Evolutionary conservation across 2,329 filamentous ascomycete species (phyloP).

Genomic region (Plectosphaerella cucumerina): DNA sequence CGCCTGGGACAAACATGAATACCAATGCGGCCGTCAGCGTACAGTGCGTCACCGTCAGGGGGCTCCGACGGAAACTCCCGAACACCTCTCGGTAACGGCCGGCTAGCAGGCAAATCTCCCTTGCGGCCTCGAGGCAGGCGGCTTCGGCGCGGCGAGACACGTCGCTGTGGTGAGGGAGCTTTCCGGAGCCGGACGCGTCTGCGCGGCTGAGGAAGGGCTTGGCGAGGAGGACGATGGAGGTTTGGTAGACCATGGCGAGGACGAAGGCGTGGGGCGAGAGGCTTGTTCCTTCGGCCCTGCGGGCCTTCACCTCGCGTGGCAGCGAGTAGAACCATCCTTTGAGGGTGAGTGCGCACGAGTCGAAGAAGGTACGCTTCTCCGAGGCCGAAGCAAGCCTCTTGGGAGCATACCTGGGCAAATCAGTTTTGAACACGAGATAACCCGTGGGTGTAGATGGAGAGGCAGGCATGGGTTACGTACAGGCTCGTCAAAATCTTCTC

Average conservation of each 20-base stretch:
- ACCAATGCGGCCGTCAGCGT: conserved; percentile 25
- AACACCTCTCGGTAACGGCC: conserved; percentile 26
- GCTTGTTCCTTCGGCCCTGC: conserved; percentile 8
- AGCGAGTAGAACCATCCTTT: conserved; percentile 30
- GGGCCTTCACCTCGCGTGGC: conserved; percentile 15
- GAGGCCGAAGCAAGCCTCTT: conserved; percentile 17
- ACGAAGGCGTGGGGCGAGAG: conserved; percentile 22
- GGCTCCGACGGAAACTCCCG: conserved; percentile 27
- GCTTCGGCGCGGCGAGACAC: not conserved
- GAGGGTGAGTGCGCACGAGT: conserved; percentile 24
- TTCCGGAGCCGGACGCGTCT: not conserved
- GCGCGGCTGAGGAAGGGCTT: conserved; percentile 18
- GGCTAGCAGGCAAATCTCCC: conserved; percentile 18
- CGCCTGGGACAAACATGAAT: conserved; percentile 5
- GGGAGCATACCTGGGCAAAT: conserved; percentile 21
- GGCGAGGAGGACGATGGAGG: conserved; percentile 24
- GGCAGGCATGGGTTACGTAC: conserved; percentile 15
- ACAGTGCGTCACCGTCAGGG: conserved; percentile 29
- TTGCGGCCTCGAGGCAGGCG: conserved; percentile 17
- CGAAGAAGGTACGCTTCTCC: conserved; percentile 21
- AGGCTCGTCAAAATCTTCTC: conserved; percentile 25
- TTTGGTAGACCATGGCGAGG: conserved; percentile 29
- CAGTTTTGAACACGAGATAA: too few species aligned
- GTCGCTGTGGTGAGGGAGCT: not conserved
- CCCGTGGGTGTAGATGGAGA: too few species aligned